Evolutionary conservation across 306 rosid genomes (phyloP), one percentile per base, ranked within the genome.

Genomic region (Castanopsis chinensis): DNA sequence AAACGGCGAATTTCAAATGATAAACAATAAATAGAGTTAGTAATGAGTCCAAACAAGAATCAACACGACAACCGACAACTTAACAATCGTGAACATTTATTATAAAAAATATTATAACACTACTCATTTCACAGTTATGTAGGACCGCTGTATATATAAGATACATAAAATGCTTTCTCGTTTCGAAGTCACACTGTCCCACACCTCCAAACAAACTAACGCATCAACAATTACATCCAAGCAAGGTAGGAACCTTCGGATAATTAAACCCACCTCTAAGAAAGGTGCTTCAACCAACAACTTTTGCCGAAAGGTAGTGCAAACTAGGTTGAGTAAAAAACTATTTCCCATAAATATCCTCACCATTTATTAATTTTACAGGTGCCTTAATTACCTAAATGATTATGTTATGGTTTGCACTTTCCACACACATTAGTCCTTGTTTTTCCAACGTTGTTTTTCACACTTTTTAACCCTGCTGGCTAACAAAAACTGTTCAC

Each of bases 221-320:
- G 17, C 33, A 25, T 60, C 53, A 12, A 60, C 15, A 25, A 21
- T 7, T 9, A n/a, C 27, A 9, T 5, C 21, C 28, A 58, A 9
- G 15, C 28, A 21, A 58, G 13, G 27, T 58, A 58, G 64, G 28
- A 58, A 21, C 28, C 30, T 58, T 58, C 28, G 15, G 32, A 59
- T 59, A 21, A 49, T 12, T 49, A 49, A 49, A 10, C 53, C 53
- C 53, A 3, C 53, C 53, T 49, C 49, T 18, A 43, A 52, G 41
- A 54, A 77, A 68, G 65, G 54, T 32, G 37, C 54, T 5, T 13
- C 12, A 32, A 30, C 73, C 53, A 49, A 49, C 57, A 32, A 53
- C 37, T 52, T 58, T 65, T 13, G 53, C 80, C 79, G 81, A 57
- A 78, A 58, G 76, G 37, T 57, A 65, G 59, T 43, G 69, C 84